Base-by-base conservation (phyloP, 331 rosid genomes). In the Pyracantha coccinea region DNA sequence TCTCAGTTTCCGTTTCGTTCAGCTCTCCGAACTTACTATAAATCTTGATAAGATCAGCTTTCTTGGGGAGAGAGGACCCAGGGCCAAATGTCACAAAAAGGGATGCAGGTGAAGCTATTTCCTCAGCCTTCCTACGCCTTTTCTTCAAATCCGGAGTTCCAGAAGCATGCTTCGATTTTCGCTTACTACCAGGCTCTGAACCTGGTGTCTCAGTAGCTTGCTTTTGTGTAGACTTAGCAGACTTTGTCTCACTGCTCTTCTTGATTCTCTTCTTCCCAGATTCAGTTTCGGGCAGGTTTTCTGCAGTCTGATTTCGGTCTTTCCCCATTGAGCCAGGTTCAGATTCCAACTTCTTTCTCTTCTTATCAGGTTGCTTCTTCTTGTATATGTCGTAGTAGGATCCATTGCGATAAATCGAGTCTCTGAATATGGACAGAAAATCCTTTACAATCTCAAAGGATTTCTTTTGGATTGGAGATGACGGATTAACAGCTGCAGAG, bases 31-130 rank as follows among this genome's bases (percentile, higher is more conserved):
- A 90, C 80, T 87, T 72, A 5, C 92, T 4, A 62, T 83, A 92
- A 57, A 83, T 65, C 44, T 67, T 28, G 55, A 89, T 38, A 16
- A 92, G 87, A 83, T 87, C 89, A 55, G 89, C 76, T 76, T 83
- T 92, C 13, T 95, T 76, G 54, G 98, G 98, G 57, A 89, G 72
- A 2, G 74, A 12, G 38, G 95, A 84, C 7, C 91, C 95, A 1
- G 90, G 82, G 41, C 80, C 84, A 75, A 92, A 92, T 72, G 87
- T 78, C 20, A 79, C 85, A n/a, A 75, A 55, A 68, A 92, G 82
- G 20, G 75, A 79, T 0, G 96, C 83, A 21, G 84, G 76, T 14
- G 83, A 28, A 70, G 68, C 66, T 59, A 69, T 72, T 53, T 74
- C 80, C 27, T 67, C 73, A 0, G 14, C 73, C 31, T 60, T 72